Percentiles rank a stretch among this genome's conserved stretches.
Evolutionary conservation across 306 rosid genomes (phyloP).

Genomic region (Hippophae rhamnoides): DNA sequence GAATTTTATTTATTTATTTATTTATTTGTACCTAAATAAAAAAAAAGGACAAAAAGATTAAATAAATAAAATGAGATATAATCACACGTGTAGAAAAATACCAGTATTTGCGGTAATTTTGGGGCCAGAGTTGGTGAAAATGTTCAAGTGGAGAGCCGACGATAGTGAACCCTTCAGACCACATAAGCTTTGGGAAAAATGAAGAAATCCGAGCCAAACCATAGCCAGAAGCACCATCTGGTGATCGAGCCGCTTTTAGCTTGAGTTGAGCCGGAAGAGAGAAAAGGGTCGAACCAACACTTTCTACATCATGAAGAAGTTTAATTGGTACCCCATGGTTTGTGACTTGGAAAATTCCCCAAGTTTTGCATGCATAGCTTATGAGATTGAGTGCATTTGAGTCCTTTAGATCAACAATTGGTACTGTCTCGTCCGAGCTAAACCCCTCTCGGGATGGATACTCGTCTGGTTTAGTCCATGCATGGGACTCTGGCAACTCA

Average conservation of each 20-base stretch:
- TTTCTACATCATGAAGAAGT: constrained; percentile 44
- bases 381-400: constrained; percentile 45
- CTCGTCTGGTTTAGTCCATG: constrained; percentile 40
- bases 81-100: constrained; percentile 24
- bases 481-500: constrained; percentile 71
- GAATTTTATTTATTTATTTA: too few species aligned
- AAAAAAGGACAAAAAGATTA: neutral
- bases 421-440: constrained; percentile 20
- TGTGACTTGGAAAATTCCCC: constrained; percentile 78
- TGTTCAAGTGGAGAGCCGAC: constrained; percentile 66
- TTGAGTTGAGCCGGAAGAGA: constrained; percentile 51
- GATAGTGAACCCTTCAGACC: constrained; percentile 91
- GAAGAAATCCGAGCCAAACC: constrained; percentile 76
- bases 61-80: neutral
- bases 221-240: constrained; percentile 62
- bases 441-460: constrained; percentile 6
- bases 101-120: constrained; percentile 54
- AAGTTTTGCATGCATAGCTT: constrained; percentile 66
- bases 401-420: constrained; percentile 55
- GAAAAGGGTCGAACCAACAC: constrained; percentile 38
- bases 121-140: constrained; percentile 84
- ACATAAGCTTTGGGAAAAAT: constrained; percentile 92
- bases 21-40: neutral
- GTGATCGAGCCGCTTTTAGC: constrained; percentile 62
- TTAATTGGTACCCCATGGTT: constrained; percentile 47